Conservation (phyloP, 768 basidiomycete species). For the Lactarius pseudohatsudake region DNA sequence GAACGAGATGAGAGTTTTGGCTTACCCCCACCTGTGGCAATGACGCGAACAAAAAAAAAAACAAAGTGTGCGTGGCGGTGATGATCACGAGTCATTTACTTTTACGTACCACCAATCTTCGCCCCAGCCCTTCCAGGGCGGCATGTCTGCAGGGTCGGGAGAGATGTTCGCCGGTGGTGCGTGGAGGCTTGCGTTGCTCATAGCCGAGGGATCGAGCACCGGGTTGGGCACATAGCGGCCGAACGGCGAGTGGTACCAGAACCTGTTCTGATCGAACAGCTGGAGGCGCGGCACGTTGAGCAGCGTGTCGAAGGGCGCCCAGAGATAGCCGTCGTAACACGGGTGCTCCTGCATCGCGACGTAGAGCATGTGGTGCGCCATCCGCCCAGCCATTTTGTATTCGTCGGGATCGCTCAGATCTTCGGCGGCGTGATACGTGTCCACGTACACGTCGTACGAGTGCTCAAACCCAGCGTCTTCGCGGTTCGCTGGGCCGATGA, state of each 20-base stretch:
- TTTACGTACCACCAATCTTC: conserved; percentile 45
- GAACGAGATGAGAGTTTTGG: not conserved
- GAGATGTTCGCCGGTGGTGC: conserved; percentile 44
- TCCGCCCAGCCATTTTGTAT: conserved; percentile 48
- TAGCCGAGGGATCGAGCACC: conserved; percentile 32
- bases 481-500: conserved; percentile 47
- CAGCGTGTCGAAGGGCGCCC: conserved; percentile 53
- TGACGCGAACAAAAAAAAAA: not conserved
- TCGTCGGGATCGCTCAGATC: conserved; percentile 38
- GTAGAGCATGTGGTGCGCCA: conserved; percentile 57
- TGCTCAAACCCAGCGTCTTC: conserved; percentile 49
- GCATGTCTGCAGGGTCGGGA: conserved; percentile 43
- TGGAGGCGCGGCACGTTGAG: conserved; percentile 50
- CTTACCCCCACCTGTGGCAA: conserved; percentile 31
- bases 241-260: conserved; percentile 55
- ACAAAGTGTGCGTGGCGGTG: not conserved
- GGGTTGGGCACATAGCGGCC: conserved; percentile 44
- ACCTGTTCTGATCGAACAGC: conserved; percentile 44
- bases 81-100: not conserved
- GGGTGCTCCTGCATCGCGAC: conserved; percentile 44
- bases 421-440: conserved; percentile 47
- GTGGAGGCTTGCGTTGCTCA: conserved; percentile 34
- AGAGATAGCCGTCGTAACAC: conserved; percentile 53
- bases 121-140: conserved; percentile 43
- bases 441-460: conserved; percentile 51